Evolutionary conservation across 768 basidiomycete species (phyloP), one percentile per base, ranked within the genome.

Genomic region (Lepiota subincarnata): DNA sequence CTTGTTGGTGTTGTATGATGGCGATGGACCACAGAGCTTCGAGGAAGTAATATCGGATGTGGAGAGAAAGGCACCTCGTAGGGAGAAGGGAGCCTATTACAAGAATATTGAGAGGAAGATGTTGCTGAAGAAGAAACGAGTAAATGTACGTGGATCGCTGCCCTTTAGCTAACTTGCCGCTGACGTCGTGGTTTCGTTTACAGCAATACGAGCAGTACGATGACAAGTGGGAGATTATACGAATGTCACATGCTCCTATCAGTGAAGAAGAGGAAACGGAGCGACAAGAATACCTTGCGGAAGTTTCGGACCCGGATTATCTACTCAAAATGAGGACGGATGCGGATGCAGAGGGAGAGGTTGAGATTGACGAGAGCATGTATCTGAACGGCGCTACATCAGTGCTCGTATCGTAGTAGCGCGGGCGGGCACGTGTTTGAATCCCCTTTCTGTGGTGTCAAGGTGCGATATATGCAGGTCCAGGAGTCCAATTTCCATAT

Each of bases 21-120:
- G 79, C 2, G 72, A 77, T 59, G 59, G 68, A 24, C 59, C 59
- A 16, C 56, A 69, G 20, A 26, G 62, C 18, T 41, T 71, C 22
- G 70, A 73, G 35, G 66, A 71, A n/a, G 61, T 72, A 10, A 63
- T 67, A 19, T 66, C 71, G 24, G 69, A 70, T 24, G 62, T 71
- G 26, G 59, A 63, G 18, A 34, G 28, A 16, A 61, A 59, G 34
- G 53, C 41, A 12, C 46, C 65, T 19, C 60, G 55, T 12, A 74
- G 76, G 60, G 63, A 69, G 22, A 83, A 81, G 62, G 90, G 87
- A n/a, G 91, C 86, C 0, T 92, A 89, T 63, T 92, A 92, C 71
- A 93, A 91, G 69, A 86, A 85, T 63, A 90, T 93, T 50, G 89
- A 91, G 69, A 82, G 90, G 42, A 92, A 92, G 70, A 92, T 92